These are phyloP conservation scores for Xylariaceae sp. DNA, from an alignment of 2,329 filamentous ascomycete species.

Conservation along the genomic window DNA sequence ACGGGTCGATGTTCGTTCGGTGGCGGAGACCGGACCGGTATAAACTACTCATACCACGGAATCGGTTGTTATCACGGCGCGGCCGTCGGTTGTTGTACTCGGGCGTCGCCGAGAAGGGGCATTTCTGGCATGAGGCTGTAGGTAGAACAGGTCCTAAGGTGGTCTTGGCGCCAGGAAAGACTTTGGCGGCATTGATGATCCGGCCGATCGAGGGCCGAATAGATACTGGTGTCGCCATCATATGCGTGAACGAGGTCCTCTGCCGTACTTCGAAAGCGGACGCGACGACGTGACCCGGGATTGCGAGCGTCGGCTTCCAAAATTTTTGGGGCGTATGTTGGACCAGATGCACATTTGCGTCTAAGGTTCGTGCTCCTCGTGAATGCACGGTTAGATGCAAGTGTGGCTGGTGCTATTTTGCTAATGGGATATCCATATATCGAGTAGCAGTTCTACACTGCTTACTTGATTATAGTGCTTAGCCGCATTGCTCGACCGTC, in stretches of 20 bases:
- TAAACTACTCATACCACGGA: conserved; percentile 76
- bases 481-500: background rate
- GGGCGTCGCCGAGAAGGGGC: conserved; percentile 33
- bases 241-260: conserved; percentile 9
- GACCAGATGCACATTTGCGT: background rate
- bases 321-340: conserved; percentile 12
- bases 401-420: background rate
- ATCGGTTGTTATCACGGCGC: conserved; percentile 67
- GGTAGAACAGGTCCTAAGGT: conserved; percentile 16
- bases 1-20: conserved; percentile 67
- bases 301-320: conserved; percentile 15
- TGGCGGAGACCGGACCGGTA: conserved; percentile 70
- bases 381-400: conserved; percentile 2
- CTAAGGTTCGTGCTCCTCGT: background rate
- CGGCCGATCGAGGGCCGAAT: conserved; percentile 32
- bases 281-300: conserved; percentile 4
- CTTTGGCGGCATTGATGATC: conserved; percentile 23
- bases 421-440: background rate
- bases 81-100: conserved; percentile 29
- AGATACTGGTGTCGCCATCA: conserved; percentile 30
- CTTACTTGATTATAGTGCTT: background rate
- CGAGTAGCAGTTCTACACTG: background rate
- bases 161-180: conserved; percentile 14
- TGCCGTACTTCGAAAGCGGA: conserved; percentile 9
- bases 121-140: conserved; percentile 19